Evolutionary conservation across 2,329 filamentous ascomycete genomes (phyloP).

Genomic region (Fusarium armeniacum): DNA sequence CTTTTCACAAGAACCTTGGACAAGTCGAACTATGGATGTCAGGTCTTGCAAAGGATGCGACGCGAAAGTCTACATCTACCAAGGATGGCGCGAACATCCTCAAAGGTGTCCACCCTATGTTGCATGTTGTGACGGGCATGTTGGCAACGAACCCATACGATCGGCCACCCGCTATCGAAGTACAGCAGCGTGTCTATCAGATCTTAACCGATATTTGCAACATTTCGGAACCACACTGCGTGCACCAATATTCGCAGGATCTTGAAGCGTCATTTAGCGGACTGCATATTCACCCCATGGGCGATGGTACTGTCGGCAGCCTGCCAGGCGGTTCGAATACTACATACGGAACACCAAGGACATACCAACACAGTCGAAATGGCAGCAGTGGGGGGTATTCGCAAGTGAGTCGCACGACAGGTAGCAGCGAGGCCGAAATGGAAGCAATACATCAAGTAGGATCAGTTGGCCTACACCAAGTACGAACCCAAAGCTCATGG

Average conservation of each 20-base stretch:
- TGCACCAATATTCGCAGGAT: constrained; percentile 62
- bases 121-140: constrained; percentile 69
- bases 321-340: constrained; percentile 45
- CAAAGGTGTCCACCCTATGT: constrained; percentile 65
- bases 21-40: constrained; percentile 79
- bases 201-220: constrained; percentile 65
- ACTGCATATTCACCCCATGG: constrained; percentile 39
- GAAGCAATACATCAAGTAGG: constrained; percentile 45
- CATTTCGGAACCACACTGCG: constrained; percentile 67
- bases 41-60: constrained; percentile 70
- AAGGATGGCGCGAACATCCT: constrained; percentile 62
- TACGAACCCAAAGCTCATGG: constrained; percentile 41
- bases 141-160: constrained; percentile 65
- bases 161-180: constrained; percentile 66
- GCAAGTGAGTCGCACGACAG: constrained; percentile 53
- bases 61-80: constrained; percentile 58
- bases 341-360: constrained; percentile 51
- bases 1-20: constrained; percentile 78
- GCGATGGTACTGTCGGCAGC: constrained; percentile 23
- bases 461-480: constrained; percentile 43
- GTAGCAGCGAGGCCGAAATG: constrained; percentile 50
- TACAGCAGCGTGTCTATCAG: constrained; percentile 66
- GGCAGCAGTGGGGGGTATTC: constrained; percentile 56
- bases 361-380: constrained; percentile 51
- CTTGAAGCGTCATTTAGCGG: constrained; percentile 49